Base-by-base conservation (phyloP, 768 basidiomycete genomes). In the Kwoniella sp. region DNA sequence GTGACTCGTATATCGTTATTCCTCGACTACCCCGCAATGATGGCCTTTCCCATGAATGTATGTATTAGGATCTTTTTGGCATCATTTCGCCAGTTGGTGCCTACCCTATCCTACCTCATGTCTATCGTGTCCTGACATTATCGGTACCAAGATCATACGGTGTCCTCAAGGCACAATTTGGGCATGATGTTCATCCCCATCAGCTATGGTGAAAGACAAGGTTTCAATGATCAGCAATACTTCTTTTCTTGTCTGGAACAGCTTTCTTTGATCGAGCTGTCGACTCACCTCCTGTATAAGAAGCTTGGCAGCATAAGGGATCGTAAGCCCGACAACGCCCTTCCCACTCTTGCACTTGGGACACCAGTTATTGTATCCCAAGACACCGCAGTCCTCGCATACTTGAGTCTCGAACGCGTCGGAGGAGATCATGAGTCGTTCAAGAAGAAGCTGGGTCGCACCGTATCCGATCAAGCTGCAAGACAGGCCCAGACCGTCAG, bases 151-250 rank as follows among this genome's bases (percentile, higher is more conserved):
- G 34, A n/a, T 62, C 71, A 72, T 4, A 79, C 77, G 15, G 76
- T 90, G 81, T 93, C 92, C 73, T 91, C 92, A 61, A 96, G 84
- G 58, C 93, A 84, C 54, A 95, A 83, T 34, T 92, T 89, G 55
- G 93, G 93, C 20, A 95, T 89, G 51, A 95, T 88, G 77, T 95
- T 95, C 93, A 96, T 96, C 11, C 92, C 93, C 91, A 95, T 92
- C 73, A 96, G 82, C 91, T 95, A 72, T 55, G 23, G 0, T 13
- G 1, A n/a, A 37, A 22, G 12, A 7, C 22, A 30, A 26, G 3
- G 23, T 54, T 26, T 38, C 13, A 34, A 5, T 5, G 34, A 34
- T 69, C 65, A 68, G 69, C 60, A 25, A 26, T 20, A 20, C 22
- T 50, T 50, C 37, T 31, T n/a, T 5, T 34, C 25, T n/a, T n/a